Evolutionary conservation across 441 rosid species (phyloP), one percentile per base, ranked within the genome.

Genomic region (Manihot esculenta): DNA sequence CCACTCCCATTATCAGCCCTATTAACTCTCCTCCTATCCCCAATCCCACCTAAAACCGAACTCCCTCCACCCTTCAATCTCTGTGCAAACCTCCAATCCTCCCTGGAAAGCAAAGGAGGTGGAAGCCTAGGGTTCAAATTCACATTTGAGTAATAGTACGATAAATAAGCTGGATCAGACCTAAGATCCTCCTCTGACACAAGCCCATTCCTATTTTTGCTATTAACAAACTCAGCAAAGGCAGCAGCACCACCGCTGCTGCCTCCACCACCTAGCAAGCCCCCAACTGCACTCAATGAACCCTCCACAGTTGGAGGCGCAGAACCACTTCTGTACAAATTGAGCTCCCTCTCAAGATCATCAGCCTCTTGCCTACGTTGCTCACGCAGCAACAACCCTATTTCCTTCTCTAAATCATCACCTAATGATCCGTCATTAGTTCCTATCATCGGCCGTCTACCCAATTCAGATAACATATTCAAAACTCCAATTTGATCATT

Each of bases 261-360:
- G 26, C 81, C 82, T 15, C 73, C 87, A 1, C 84, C 83, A 51
- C 76, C 84, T 45, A 89, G 84, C 81, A 94, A 70, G 24, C 93
- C 96, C 27, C 96, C 97, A 14, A 86, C 83, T 10, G 99, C 89
- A 78, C 72, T 83, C 58, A 88, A 55, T 18, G 98, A 94, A 30
- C 98, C 99, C 77, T 94, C 94, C 23, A 92, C 94, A 3, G 99
- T 94, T 0, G 99, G 99, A 2, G 99, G 98, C 7, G 98, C 99
- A 73, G 98, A 92, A 69, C 99, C 99, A 78, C 98, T 89, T 75
- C 99, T 85, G 64, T 81, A 90, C 79, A 90, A 73, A 84, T 91
- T 91, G 7, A 92, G 87, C 81, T 94, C 99, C 45, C 84, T 77
- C 74, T 87, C 91, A 20, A 71, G 83, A 83, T 85, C 93, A 88